Conservation (phyloP, 768 basidiomycete species). For the Fibroporia radiculosa region DNA sequence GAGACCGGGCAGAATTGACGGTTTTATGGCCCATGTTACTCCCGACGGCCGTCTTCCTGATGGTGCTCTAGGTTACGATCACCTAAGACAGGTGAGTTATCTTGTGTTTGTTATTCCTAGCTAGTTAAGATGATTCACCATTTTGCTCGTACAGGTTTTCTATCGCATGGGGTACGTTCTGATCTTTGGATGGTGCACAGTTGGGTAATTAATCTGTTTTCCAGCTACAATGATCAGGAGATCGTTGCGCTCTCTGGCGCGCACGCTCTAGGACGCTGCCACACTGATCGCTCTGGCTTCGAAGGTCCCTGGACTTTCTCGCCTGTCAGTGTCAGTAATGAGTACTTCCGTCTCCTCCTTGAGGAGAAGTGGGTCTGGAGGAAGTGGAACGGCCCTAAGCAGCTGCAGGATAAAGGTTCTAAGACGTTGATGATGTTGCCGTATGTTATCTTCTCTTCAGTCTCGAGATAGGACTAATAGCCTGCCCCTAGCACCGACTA, state of each 20-base stretch:
- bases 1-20: slow-evolving; percentile 91
- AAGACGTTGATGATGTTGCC: slow-evolving; percentile 92
- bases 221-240: slow-evolving; percentile 88
- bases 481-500: slow-evolving; percentile 63
- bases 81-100: slow-evolving; percentile 63
- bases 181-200: background rate
- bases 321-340: slow-evolving; percentile 81
- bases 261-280: slow-evolving; percentile 95
- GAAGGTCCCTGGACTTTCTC: slow-evolving; percentile 96
- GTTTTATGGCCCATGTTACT: slow-evolving; percentile 62
- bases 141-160: slow-evolving; percentile 55
- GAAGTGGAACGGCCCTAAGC: slow-evolving; percentile 92
- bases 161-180: slow-evolving; percentile 70
- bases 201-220: background rate
- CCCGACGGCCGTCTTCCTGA: slow-evolving; percentile 91
- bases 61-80: slow-evolving; percentile 73
- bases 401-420: slow-evolving; percentile 89
- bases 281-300: slow-evolving; percentile 72
- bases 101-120: background rate
- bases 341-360: slow-evolving; percentile 79
- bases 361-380: slow-evolving; percentile 94
- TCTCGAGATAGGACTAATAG: background rate
- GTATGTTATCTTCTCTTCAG: slow-evolving; percentile 35
- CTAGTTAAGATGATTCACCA: background rate
- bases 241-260: slow-evolving; percentile 93